These are phyloP conservation scores for Coprinopsis cinerea DNA, from an alignment of 768 basidiomycete genomes.

Conservation along the genomic window DNA sequence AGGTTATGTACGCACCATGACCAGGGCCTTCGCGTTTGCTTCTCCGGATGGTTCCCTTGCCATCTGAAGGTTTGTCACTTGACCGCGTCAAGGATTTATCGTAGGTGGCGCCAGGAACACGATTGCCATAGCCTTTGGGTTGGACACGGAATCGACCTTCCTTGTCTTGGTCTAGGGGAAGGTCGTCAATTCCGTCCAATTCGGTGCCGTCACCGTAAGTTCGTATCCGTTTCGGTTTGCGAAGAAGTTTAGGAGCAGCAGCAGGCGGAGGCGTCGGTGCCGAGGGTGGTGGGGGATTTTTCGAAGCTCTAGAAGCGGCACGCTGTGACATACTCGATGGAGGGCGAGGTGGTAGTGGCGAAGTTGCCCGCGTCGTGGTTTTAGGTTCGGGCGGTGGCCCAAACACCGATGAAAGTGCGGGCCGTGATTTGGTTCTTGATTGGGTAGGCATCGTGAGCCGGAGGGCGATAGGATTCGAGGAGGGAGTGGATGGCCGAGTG, in stretches of 20 bases:
- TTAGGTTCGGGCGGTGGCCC: conserved; percentile 33
- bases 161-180: conserved; percentile 80
- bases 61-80: conserved; percentile 29
- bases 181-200: conserved; percentile 81
- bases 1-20: conserved; percentile 32
- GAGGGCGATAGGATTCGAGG: conserved; percentile 68
- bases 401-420: conserved; percentile 75
- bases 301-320: conserved; percentile 15
- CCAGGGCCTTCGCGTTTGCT: conserved; percentile 45
- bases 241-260: conserved; percentile 58
- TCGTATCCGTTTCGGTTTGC: conserved; percentile 69
- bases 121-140: conserved; percentile 62
- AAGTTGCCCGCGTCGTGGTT: conserved; percentile 42
- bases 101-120: conserved; percentile 52
- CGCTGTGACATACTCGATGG: conserved; percentile 49
- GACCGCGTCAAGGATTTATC: conserved; percentile 10
- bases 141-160: conserved; percentile 71
- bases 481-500: conserved; percentile 73
- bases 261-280: conserved; percentile 32
- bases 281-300: conserved; percentile 27
- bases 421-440: conserved; percentile 66
- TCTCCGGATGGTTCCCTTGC: conserved; percentile 51
- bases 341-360: conserved; percentile 53
- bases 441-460: conserved; percentile 87
- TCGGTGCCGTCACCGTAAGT: conserved; percentile 88